A percentile compares a stretch with the other conserved stretches of the same genome.
These are phyloP conservation scores for Moricandia moricandioides DNA, from an alignment of 345 rosid genomes.

Conservation along the genomic window DNA sequence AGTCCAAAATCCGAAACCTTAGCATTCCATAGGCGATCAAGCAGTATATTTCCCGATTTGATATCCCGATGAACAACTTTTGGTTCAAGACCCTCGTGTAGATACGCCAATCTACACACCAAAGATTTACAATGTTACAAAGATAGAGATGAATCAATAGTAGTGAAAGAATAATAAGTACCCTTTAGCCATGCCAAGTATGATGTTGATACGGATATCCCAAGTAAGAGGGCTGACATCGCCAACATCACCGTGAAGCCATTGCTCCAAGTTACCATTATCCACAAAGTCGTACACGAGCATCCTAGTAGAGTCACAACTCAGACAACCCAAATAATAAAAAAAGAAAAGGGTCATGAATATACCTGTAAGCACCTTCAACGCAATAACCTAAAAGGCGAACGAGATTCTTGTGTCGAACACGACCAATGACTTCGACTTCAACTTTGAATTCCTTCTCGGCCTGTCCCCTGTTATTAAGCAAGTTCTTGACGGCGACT, in stretches of 20 bases:
- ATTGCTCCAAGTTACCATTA: constrained; percentile 93
- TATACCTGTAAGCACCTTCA: constrained; percentile 98
- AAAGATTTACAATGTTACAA: background rate
- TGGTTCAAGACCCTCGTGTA: constrained; percentile 98
- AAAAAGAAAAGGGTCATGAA: no score
- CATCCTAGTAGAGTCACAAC: no score
- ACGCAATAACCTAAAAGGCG: constrained; percentile 87
- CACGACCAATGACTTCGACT: constrained; percentile 92
- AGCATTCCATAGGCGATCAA: constrained; percentile 85
- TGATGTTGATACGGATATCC: constrained; percentile 86
- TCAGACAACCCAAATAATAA: no score
- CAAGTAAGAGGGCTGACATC: constrained; percentile 79
- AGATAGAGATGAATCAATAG: background rate
- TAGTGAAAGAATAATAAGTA: background rate
- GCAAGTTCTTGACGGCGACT: constrained; percentile 86
- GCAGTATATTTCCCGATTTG: constrained; percentile 83
- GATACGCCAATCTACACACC: constrained; percentile 60
- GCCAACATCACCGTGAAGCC: constrained; percentile 97
- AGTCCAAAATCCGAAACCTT: constrained; percentile 98
- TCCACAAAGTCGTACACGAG: constrained; percentile 89
- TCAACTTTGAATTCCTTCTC: constrained; percentile 97
- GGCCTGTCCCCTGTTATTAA: constrained; percentile 64
- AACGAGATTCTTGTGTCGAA: constrained; percentile 90
- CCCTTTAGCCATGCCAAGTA: constrained; percentile 96
- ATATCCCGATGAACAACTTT: constrained; percentile 96